Percentiles rank a stretch among this genome's conserved stretches.
phyloP scores from a whole-genome alignment of 805 yeast genomes.

The Wickerhamomyces chambardii region DNA sequence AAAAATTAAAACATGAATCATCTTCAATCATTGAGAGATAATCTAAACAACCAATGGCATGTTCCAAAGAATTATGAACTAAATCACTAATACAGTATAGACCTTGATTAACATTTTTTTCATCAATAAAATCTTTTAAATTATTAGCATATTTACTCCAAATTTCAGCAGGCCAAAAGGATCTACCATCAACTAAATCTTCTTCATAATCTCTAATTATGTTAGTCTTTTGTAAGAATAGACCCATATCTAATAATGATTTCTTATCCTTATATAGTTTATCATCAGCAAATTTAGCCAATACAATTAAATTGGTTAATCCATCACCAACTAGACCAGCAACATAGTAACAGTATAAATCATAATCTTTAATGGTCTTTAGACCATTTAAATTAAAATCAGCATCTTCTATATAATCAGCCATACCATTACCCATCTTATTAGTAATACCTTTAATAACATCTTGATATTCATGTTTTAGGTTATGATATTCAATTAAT shows the following conservation, averaged over 20 bases:
- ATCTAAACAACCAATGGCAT: slow-evolving; percentile 66
- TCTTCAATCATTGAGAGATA: slow-evolving; percentile 74
- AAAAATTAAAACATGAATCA: slow-evolving; percentile 78
- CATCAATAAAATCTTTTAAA: slow-evolving; percentile 49
- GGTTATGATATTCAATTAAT: slow-evolving; percentile 59
- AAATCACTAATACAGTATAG: slow-evolving; percentile 73
- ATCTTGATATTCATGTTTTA: slow-evolving; percentile 70
- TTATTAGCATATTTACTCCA: slow-evolving; percentile 73
- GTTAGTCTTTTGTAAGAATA: slow-evolving; percentile 91
- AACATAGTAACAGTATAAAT: slow-evolving; percentile 90
- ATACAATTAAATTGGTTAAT: slow-evolving; percentile 69
- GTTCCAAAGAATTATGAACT: slow-evolving; percentile 69
- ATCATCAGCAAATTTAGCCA: slow-evolving; percentile 61
- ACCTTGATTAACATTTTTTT: slow-evolving; percentile 43
- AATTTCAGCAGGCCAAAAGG: slow-evolving; percentile 93
- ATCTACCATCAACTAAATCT: slow-evolving; percentile 84
- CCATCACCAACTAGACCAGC: slow-evolving; percentile 99
- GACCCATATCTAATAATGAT: slow-evolving; percentile 82
- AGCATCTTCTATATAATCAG: slow-evolving; percentile 76
- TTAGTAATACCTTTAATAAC: slow-evolving; percentile 69
- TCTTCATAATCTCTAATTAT: slow-evolving; percentile 93
- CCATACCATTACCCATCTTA: slow-evolving; percentile 98
- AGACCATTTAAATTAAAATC: slow-evolving; percentile 76
- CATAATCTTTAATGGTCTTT: slow-evolving; percentile 70
- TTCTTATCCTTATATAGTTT: slow-evolving; percentile 43